Base-by-base conservation (phyloP, 2,329 filamentous ascomycete species). In the Neofusicoccum laricinum region DNA sequence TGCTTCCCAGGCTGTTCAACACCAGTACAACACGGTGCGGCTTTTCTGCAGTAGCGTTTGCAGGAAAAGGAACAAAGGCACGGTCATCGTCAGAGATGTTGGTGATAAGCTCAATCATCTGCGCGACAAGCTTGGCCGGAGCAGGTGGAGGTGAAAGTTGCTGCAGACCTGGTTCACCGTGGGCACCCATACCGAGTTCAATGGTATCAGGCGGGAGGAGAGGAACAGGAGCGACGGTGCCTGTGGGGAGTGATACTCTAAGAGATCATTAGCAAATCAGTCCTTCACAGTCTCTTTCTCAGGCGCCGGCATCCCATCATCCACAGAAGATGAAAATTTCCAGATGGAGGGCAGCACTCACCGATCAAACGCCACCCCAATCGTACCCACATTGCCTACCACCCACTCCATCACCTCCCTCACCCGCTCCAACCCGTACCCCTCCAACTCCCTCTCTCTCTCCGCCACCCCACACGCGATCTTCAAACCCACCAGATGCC, bases 141-240 rank as follows among this genome's bases (percentile, higher is more conserved):
- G 70, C 66, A 1, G 75, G 75, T n/a, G 76, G 68, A 0, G 75
- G 86, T 0, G 82, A 83, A 17, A 88, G 72, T 72, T 85, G 86
- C 70, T 78, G 80, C 69, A 86, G 84, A 0, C 77, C 87, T 0
- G 87, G 87, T 73, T 90, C 87, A 70, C 89, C 89, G 72, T 90
- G 88, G 14, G 86, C 86, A 0, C 88, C 87, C 21, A 87, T 88
- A 2, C 88, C 87, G n/a, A 89, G 78, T 71, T 88, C 87, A 40
- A 88, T 73, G 64, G 86, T 85, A 63, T 85, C 74, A 1, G 76
- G 72, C 10, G 75, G 77, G 2, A 88, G 78, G 15, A 75, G 79
- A 67, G 88, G 85, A 68, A 86, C 86, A 68, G 87, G 86, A 57
- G 87, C 86, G 32, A 88, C 77, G 0, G 84, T 86, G 2, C 85